Percentiles rank a stretch among this genome's conserved stretches.
These are phyloP conservation scores for Euphrasia confusa DNA, from an alignment of 257 asterid species.

Conservation along the genomic window DNA sequence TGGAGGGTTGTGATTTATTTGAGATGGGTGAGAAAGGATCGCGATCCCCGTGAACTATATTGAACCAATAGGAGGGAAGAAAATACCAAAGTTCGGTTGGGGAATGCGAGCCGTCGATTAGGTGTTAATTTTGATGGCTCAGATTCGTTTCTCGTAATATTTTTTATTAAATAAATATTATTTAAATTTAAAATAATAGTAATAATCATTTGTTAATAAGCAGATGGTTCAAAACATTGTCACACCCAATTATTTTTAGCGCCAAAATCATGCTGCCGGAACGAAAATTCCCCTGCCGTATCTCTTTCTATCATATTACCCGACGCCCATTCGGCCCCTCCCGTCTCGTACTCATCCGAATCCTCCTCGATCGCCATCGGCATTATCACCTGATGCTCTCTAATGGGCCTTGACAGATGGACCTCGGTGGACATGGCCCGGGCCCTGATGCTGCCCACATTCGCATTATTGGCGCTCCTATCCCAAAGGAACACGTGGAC, in stretches of 20 bases:
- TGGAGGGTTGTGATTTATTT: not conserved
- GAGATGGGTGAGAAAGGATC: no score
- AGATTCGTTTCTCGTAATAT: not conserved
- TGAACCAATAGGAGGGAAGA: not conserved
- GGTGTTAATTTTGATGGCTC: not conserved
- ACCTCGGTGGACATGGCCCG: slow-evolving; percentile 6
- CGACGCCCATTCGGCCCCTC: not conserved
- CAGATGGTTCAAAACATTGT: no score
- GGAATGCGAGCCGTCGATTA: not conserved
- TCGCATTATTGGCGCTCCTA: not conserved
- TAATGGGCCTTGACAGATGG: not conserved
- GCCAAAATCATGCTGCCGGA: not conserved
- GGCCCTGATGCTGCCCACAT: slow-evolving; percentile 1
- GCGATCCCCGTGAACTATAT: not conserved
- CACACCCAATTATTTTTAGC: not conserved
- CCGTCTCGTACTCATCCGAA: not conserved
- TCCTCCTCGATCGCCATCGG: not conserved
- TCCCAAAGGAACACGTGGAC: slow-evolving; percentile 5
- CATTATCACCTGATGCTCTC: not conserved
- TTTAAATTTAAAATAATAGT: no score
- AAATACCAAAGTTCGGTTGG: not conserved
- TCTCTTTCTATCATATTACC: not conserved
- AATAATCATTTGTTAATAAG: no score
- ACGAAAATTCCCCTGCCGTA: slow-evolving; percentile 3
- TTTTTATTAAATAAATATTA: no score